These are phyloP conservation scores for Diplotaxis tenuifolia DNA, from an alignment of 345 rosid genomes.

Conservation along the genomic window DNA sequence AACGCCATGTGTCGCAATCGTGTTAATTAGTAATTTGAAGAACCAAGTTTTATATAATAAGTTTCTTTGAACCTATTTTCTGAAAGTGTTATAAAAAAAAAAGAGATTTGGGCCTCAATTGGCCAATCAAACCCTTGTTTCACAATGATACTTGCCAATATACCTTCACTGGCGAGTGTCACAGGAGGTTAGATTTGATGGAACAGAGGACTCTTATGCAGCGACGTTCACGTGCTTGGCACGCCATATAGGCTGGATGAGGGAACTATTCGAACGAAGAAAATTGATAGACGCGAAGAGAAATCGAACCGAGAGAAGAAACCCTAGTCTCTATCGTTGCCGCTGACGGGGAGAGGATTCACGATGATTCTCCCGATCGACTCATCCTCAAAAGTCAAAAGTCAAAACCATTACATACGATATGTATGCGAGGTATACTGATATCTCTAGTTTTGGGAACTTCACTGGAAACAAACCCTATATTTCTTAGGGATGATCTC, in stretches of 20 bases:
- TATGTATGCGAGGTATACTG: not conserved
- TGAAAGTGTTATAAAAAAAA: too few species aligned
- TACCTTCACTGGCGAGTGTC: not conserved
- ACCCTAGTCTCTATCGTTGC: slow-evolving; percentile 17
- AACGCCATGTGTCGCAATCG: too few species aligned
- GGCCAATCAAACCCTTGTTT: too few species aligned
- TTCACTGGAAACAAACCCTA: not conserved
- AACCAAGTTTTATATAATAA: too few species aligned
- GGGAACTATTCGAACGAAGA: not conserved
- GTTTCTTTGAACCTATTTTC: too few species aligned
- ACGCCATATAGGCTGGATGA: not conserved
- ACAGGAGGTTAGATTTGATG: slow-evolving; percentile 2
- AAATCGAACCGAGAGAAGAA: not conserved
- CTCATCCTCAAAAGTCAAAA: not conserved
- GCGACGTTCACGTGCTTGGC: slow-evolving; percentile 11
- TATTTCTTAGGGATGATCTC: not conserved
- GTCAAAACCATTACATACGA: slow-evolving; percentile 2
- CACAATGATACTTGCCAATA: too few species aligned
- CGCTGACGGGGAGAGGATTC: not conserved
- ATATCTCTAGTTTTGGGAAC: not conserved
- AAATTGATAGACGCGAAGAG: too few species aligned
- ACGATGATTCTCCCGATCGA: not conserved
- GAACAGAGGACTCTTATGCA: not conserved
- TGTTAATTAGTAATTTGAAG: too few species aligned
- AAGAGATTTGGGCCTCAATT: too few species aligned